Conservation (phyloP, 139 green algal species). For the Penium margaritaceum region DNA sequence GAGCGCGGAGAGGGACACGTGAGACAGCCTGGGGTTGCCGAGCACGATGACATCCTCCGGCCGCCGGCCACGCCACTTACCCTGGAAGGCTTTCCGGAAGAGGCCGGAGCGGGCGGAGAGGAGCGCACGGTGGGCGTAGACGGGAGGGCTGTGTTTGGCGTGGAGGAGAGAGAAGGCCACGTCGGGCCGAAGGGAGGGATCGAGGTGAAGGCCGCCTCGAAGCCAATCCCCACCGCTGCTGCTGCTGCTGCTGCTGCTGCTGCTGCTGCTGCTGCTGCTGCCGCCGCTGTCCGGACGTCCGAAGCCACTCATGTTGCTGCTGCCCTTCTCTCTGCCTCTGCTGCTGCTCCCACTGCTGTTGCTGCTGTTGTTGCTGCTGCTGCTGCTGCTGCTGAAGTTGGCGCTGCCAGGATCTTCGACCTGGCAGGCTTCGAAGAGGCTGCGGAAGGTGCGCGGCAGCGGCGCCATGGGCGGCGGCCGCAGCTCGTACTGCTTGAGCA, state of each 20-base stretch:
- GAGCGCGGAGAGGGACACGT: constrained; percentile 21
- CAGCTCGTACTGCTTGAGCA: constrained; percentile 35
- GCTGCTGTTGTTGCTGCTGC: too few species aligned
- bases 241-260: too few species aligned
- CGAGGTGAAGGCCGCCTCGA: too few species aligned
- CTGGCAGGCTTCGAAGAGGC: constrained; percentile 17
- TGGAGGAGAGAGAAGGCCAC: constrained; percentile 27
- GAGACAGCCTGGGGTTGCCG: constrained; percentile 22
- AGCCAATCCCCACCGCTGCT: too few species aligned
- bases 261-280: too few species aligned
- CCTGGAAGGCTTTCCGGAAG: constrained; percentile 18
- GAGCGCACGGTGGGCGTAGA: constrained; percentile 34
- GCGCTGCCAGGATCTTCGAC: not conserved
- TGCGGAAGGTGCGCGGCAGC: constrained; percentile 11
- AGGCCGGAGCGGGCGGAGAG: constrained; percentile 33
- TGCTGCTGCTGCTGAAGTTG: too few species aligned
- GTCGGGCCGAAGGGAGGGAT: too few species aligned
- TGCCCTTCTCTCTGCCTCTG: too few species aligned
- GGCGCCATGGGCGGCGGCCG: constrained; percentile 11
- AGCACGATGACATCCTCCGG: constrained; percentile 20
- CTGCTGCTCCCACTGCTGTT: too few species aligned
- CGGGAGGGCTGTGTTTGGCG: not conserved
- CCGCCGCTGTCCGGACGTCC: too few species aligned
- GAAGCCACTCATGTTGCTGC: too few species aligned
- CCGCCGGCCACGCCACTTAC: constrained; percentile 12